Evolutionary conservation across 2,329 filamentous ascomycete species (phyloP).

Genomic region (Colletotrichum brevisporum): DNA sequence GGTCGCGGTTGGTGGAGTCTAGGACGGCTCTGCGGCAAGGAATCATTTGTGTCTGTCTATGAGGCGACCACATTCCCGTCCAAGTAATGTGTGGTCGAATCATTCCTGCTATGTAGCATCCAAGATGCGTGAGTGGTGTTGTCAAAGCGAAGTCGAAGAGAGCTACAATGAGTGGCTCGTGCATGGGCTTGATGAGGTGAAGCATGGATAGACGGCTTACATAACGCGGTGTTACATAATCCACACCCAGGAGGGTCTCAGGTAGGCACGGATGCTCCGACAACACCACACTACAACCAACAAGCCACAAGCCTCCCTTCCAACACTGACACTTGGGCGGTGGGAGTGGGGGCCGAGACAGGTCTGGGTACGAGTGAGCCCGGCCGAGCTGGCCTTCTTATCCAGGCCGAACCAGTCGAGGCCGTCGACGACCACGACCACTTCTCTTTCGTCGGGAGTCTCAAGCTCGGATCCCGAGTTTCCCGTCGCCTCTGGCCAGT

Average conservation of each 20-base stretch:
- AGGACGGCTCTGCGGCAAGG: constrained; percentile 16
- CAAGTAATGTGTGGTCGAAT: constrained; percentile 25
- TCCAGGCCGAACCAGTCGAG: neutral
- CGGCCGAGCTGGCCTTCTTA: constrained; percentile 7
- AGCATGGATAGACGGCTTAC: neutral
- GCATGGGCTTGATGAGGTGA: neutral
- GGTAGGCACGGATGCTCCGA: too few relatives aligned
- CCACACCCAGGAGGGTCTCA: too few relatives aligned
- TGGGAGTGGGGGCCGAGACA: constrained; percentile 23
- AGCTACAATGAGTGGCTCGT: constrained; percentile 13
- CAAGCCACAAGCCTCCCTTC: too few relatives aligned
- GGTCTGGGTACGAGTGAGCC: constrained; percentile 8
- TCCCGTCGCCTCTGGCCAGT: neutral
- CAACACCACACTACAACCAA: too few relatives aligned
- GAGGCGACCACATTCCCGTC: constrained; percentile 4
- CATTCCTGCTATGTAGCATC: neutral
- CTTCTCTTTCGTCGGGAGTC: constrained; percentile 15
- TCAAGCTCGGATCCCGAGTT: neutral
- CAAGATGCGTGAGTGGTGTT: constrained; percentile 9
- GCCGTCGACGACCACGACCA: constrained; percentile 2
- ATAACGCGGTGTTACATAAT: constrained; percentile 10
- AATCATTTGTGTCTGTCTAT: neutral
- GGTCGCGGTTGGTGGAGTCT: constrained; percentile 29
- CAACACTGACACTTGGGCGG: neutral
- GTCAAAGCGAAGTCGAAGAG: constrained; percentile 3